Evolutionary conservation across 345 rosid species (phyloP).

Genomic region (Brassica carinata): DNA sequence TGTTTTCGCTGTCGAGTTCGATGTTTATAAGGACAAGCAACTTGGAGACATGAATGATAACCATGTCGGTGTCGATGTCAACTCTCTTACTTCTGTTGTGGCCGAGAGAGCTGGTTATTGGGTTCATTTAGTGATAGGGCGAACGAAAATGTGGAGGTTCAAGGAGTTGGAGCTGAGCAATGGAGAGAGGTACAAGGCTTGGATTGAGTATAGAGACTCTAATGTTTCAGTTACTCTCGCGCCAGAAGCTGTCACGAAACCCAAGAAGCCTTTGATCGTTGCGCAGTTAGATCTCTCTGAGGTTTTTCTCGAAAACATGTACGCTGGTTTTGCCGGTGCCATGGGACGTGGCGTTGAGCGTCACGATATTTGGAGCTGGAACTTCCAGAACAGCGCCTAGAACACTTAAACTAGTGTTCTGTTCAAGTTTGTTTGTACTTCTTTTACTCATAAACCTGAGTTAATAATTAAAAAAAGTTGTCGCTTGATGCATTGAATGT

Average conservation of each 20-base stretch:
- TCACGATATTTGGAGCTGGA: conserved; percentile 25
- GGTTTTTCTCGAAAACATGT: conserved; percentile 8
- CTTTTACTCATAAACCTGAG: not conserved
- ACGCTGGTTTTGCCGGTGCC: conserved; percentile 1
- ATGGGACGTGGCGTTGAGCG: conserved; percentile 1
- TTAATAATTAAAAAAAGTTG: not conserved
- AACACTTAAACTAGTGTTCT: not conserved
- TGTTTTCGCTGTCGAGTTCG: not conserved
- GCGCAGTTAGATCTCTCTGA: conserved; percentile 3
- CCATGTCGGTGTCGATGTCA: not conserved
- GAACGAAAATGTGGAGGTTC: conserved; percentile 1
- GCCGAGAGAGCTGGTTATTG: conserved; percentile 19
- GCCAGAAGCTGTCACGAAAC: conserved; percentile 10
- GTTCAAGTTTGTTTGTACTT: not conserved
- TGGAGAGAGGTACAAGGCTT: conserved; percentile 16
- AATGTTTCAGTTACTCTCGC: conserved; percentile 2
- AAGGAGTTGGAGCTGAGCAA: not conserved
- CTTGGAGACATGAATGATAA: not conserved
- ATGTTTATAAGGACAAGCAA: not conserved
- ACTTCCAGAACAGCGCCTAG: conserved; percentile 16
- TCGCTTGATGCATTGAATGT: not conserved
- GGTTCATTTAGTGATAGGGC: not conserved
- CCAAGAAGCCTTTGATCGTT: conserved; percentile 18
- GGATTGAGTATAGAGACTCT: conserved; percentile 7
- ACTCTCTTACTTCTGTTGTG: not conserved